Base-by-base conservation (phyloP, 2,329 filamentous ascomycete genomes). In the Penicillium nordicum region DNA sequence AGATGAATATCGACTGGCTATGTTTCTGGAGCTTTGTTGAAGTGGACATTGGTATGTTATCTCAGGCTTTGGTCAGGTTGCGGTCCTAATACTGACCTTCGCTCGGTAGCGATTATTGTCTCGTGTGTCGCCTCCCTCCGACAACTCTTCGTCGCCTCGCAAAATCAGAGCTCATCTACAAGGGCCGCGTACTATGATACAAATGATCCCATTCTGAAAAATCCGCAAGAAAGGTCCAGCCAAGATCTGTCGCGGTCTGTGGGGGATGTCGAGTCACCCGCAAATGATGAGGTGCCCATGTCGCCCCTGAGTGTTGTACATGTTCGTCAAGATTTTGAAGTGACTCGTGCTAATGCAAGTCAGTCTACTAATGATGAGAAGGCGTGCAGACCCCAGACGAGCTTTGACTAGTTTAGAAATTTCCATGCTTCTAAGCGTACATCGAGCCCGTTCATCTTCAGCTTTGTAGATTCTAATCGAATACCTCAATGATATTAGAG, bases 11-110 rank as follows among this genome's bases (percentile, higher is more conserved):
- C 7, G 54, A 57, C 11, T 65, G 61, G 61, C 25, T 61, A 1
- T 60, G 58, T n/a, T 59, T 65, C 18, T 65, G 63, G 63, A 60
- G 55, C 16, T 62, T 57, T 42, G 45, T 65, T 21, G 63, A 65
- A 25, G 57, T 60, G 4, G 50, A 61, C n/a, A 36, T 55, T 14
- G 59, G 57, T 61, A 53, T 34, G 29, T 38, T 18, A 6, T 34
- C 11, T 29, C 3, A 36, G 8, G 9, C 4, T 4, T 10, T 18
- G 2, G 3, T 4, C 11, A 5, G 1, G 29, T 11, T 8, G 1
- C 9, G n/a, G 23, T 16, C 12, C 5, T 41, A 12, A 16, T 23
- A n/a, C 21, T 53, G 10, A 55, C 3, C 14, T 12, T 23, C 12
- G 23, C 4, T 27, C 41, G 8, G 18, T 18, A 62, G 60, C 56